These are phyloP conservation scores for Apostasia shenzhenica DNA, from an alignment of 106 monocot species.

Conservation along the genomic window DNA sequence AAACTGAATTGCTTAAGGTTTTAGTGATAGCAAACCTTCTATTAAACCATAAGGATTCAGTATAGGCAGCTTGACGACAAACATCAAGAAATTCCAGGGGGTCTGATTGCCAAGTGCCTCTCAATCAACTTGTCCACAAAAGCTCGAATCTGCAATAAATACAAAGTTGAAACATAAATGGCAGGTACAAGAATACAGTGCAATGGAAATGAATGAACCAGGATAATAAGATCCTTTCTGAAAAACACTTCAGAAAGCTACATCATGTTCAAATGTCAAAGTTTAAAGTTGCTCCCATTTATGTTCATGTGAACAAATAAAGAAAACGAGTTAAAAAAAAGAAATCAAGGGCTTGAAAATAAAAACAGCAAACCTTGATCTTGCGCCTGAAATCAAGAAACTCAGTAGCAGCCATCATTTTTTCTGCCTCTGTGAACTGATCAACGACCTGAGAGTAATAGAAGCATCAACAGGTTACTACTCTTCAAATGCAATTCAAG, in stretches of 20 bases:
- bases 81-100: slow-evolving; percentile 32
- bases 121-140: slow-evolving; percentile 95
- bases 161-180: neutral
- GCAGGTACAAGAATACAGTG: too few relatives aligned
- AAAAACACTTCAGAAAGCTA: too few relatives aligned
- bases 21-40: neutral
- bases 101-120: slow-evolving; percentile 50
- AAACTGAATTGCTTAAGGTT: neutral
- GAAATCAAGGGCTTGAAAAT: too few relatives aligned
- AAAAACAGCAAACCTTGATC: slow-evolving; percentile 48
- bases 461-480: neutral
- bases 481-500: neutral
- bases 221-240: too few relatives aligned
- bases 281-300: neutral
- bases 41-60: neutral
- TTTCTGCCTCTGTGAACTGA: slow-evolving; percentile 74
- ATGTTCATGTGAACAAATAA: neutral
- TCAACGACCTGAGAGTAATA: slow-evolving; percentile 69
- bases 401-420: slow-evolving; percentile 52
- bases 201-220: too few relatives aligned
- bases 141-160: slow-evolving; percentile 62
- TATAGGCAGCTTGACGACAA: neutral
- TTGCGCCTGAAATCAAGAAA: slow-evolving; percentile 84
- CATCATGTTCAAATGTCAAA: too few relatives aligned
- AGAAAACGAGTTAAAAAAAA: neutral